Conservation (phyloP, 441 rosid genomes). For the Pelargonium cotyledonis region DNA sequence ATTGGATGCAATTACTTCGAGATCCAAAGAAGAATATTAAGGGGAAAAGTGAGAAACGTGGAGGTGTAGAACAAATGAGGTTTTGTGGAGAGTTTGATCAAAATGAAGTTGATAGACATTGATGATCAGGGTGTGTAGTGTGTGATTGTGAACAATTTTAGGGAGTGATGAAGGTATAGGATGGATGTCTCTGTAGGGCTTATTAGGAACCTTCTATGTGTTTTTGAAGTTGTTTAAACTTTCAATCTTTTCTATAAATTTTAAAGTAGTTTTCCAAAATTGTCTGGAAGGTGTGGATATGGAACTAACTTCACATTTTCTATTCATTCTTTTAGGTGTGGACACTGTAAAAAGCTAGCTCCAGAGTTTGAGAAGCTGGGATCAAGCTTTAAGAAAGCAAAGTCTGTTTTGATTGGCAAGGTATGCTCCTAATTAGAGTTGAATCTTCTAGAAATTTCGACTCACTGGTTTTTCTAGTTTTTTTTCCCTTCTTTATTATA, state of each 20-base stretch:
- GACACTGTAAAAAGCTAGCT: slow-evolving; percentile 94
- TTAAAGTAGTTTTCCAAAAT: background rate
- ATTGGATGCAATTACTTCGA: background rate
- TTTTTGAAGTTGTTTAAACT: background rate
- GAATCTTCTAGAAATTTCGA: too few relatives aligned
- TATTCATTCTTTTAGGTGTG: slow-evolving; percentile 52
- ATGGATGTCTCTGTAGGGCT: background rate
- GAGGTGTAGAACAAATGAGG: background rate
- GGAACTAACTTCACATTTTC: background rate
- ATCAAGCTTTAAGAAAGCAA: slow-evolving; percentile 81
- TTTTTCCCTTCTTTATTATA: background rate
- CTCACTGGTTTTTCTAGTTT: background rate
- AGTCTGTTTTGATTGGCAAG: slow-evolving; percentile 83
- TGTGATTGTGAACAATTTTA: background rate
- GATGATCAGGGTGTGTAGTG: background rate
- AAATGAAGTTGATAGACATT: background rate
- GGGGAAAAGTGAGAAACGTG: background rate
- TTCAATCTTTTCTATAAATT: background rate
- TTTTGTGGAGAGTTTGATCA: background rate
- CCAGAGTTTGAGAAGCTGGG: slow-evolving; percentile 92
- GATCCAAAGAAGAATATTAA: too few relatives aligned
- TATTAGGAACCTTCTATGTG: background rate
- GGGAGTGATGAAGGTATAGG: background rate
- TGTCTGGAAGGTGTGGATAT: background rate
- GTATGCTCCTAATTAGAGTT: slow-evolving; percentile 25